Base-by-base conservation (phyloP, 1,139 yeast species). In the Debaryomycetaceae sp. region DNA sequence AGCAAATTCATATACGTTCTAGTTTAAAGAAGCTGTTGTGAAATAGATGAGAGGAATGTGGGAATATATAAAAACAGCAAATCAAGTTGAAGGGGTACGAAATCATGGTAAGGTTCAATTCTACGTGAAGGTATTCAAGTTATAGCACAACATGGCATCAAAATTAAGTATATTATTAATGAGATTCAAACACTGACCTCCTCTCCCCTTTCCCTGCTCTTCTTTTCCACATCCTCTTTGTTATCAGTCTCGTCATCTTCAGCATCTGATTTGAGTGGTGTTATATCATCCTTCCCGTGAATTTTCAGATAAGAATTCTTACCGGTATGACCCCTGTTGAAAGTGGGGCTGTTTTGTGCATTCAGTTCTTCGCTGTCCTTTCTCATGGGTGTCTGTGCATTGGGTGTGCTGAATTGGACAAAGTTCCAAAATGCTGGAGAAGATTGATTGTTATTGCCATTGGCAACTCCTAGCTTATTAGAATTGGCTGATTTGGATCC, bases 341-440 rank as follows among this genome's bases (percentile, higher is more conserved):
- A 56, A 3, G 76, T 72, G 9, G 78, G 78, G 49, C 76, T 69
- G 7, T 63, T 67, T 46, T 64, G 68, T 23, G 66, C 67, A 42
- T 62, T 66, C 59, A 63, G 65, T 43, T 59, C 77, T 46, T 63
- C 75, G 42, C 71, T 66, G 47, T 63, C 60, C 48, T 72, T 71
- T 36, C 74, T 55, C 45, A 67, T 53, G 5, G 78, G 78, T 1
- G 78, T 70, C 55, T 72, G 78, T 27, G 76, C 80, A 60, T 70
- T 73, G 3, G 87, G 87, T 0, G 91, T 84, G 46, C 87, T 81
- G 58, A 85, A 84, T 54, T 84, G 91, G 37, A 85, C 85, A 62
- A 84, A 80, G 58, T 83, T 85, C 90, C 91, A 84, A 47, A 84
- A 76, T 9, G 91, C 89, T 2, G 93, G 90, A 1, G 88, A 81